Conservation (phyloP, 768 basidiomycete species). For the Suillus clintonianus region DNA sequence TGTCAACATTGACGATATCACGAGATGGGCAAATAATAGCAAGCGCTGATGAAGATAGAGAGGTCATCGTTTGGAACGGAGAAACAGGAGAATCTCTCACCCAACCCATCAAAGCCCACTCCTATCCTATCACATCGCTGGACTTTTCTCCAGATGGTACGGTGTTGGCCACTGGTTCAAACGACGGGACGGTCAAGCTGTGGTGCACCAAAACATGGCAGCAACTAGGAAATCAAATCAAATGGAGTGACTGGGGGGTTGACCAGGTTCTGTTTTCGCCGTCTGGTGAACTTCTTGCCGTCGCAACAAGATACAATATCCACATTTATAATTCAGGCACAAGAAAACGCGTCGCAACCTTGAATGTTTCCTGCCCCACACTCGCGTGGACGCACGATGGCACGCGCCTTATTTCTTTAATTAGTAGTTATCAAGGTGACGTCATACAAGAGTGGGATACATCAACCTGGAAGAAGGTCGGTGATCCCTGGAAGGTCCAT, state of each 20-base stretch:
- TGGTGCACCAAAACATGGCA: background rate
- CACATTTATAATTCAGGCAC: background rate
- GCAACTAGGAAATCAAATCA: background rate
- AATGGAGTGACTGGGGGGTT: too few species aligned
- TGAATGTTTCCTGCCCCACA: background rate
- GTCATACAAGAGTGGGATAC: background rate
- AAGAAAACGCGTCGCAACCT: background rate
- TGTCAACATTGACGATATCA: background rate
- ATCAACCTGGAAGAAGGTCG: background rate
- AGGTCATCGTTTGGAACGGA: background rate
- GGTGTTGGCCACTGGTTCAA: background rate
- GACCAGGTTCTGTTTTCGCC: background rate
- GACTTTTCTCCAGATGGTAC: background rate
- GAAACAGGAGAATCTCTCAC: background rate
- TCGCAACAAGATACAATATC: background rate
- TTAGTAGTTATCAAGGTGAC: too few species aligned
- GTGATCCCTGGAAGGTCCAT: background rate
- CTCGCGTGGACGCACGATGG: background rate
- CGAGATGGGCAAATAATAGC: background rate
- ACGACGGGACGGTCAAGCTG: background rate
- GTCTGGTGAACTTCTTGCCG: background rate
- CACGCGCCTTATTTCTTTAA: background rate
- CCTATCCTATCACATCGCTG: background rate
- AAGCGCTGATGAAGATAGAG: background rate
- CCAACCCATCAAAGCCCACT: background rate